A percentile compares a stretch with the other conserved stretches of the same genome.
These are phyloP conservation scores for Ophiocordyceps camponoti-leonardi DNA, from an alignment of 2,329 filamentous ascomycete species.

Conservation along the genomic window DNA sequence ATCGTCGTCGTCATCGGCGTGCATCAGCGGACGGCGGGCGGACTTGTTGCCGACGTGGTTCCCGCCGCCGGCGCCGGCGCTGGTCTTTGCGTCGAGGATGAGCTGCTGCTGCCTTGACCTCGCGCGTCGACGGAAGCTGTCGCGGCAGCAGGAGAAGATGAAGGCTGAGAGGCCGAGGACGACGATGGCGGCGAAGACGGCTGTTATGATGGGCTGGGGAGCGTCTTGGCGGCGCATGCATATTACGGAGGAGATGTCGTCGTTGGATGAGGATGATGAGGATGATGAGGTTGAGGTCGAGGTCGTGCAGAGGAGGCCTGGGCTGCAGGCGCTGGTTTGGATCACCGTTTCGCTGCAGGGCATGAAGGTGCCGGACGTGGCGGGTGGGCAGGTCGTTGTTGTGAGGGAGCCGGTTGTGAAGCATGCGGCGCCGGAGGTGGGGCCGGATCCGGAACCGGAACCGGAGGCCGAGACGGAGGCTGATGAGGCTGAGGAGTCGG, in stretches of 20 bases:
- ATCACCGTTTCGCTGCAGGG: constrained; percentile 21
- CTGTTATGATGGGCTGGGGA: constrained; percentile 17
- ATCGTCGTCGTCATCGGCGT: constrained; percentile 8
- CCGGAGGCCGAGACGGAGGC: no score
- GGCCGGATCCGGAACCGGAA: constrained; percentile 3
- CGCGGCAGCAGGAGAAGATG: constrained; percentile 33
- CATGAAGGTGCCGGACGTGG: constrained; percentile 18
- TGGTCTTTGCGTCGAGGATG: background rate
- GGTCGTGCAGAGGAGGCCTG: constrained; percentile 25
- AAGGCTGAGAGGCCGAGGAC: constrained; percentile 24
- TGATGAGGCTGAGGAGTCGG: no score
- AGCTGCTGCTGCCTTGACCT: constrained; percentile 26
- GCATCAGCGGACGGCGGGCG: constrained; percentile 19
- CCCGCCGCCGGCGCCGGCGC: no score
- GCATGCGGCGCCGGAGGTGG: constrained; percentile 12
- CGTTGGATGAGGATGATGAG: no score
- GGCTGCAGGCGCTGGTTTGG: constrained; percentile 21
- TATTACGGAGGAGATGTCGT: constrained; percentile 12
- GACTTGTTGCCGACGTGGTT: constrained; percentile 5
- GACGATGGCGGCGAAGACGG: constrained; percentile 29
- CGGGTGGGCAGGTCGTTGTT: constrained; percentile 21
- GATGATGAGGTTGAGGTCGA: constrained; percentile 13
- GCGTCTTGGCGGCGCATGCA: constrained; percentile 22
- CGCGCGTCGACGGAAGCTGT: constrained; percentile 25
- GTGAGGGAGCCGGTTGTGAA: constrained; percentile 16